phyloP scores from a whole-genome alignment of 1,139 yeast species.

The Kluyveromyces sp. region DNA sequence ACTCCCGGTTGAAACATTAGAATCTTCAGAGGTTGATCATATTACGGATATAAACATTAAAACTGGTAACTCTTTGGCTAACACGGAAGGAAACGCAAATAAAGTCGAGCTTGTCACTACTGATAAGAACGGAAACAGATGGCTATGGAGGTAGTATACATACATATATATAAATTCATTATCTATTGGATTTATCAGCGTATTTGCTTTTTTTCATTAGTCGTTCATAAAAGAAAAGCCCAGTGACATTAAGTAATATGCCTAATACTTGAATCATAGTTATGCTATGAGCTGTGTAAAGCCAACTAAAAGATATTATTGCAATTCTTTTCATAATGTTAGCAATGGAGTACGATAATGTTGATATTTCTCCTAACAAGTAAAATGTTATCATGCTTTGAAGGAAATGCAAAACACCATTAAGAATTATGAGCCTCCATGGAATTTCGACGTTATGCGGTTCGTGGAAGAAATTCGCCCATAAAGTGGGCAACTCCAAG shows the following conservation, averaged over 20 bases:
- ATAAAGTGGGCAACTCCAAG: constrained; percentile 45
- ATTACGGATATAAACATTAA: constrained; percentile 21
- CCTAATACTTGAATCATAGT: constrained; percentile 22
- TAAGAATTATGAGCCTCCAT: constrained; percentile 31
- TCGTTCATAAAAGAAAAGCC: constrained; percentile 25
- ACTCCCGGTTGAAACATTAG: constrained; percentile 13
- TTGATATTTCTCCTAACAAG: constrained; percentile 80
- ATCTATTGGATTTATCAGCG: neutral
- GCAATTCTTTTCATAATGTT: constrained; percentile 83
- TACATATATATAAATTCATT: constrained; percentile 1
- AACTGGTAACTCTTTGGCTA: constrained; percentile 4
- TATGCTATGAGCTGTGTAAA: constrained; percentile 18
- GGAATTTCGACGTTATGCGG: constrained; percentile 25
- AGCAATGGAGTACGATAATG: constrained; percentile 90
- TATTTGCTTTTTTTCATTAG: neutral
- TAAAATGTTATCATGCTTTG: constrained; percentile 89
- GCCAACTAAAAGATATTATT: constrained; percentile 65
- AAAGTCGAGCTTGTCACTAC: constrained; percentile 15
- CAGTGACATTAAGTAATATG: constrained; percentile 21
- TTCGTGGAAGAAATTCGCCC: constrained; percentile 13
- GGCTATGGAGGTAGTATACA: constrained; percentile 12
- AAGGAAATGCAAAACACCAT: constrained; percentile 78
- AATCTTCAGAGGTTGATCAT: constrained; percentile 13
- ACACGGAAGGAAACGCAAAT: constrained; percentile 4
- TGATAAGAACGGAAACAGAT: constrained; percentile 10